phyloP scores from a whole-genome alignment of 2,329 filamentous ascomycete genomes.

The Cladosporium sphaerospermum region DNA sequence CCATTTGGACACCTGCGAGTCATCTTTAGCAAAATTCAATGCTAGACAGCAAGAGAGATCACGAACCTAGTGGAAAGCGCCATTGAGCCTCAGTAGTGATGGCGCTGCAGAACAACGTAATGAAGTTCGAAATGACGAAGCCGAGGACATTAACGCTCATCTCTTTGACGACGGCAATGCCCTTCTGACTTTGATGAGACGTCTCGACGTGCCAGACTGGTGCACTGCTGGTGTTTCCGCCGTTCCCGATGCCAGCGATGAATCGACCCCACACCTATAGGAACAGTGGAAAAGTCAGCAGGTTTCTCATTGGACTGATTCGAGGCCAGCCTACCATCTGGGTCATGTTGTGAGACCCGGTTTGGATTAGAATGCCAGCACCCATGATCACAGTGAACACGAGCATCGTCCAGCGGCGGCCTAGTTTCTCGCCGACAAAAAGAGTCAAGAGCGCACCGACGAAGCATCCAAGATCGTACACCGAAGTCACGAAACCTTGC shows the following conservation, averaged over 20 bases:
- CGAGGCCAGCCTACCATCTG: slow-evolving; percentile 22
- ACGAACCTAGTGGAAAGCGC: slow-evolving; percentile 17
- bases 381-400: slow-evolving; percentile 31
- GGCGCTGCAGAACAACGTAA: slow-evolving; percentile 20
- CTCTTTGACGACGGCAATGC: slow-evolving; percentile 19
- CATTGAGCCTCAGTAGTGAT: slow-evolving; percentile 18
- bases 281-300: neutral
- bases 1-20: slow-evolving; percentile 17
- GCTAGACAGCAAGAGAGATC: neutral
- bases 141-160: slow-evolving; percentile 21
- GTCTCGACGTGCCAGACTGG: slow-evolving; percentile 36
- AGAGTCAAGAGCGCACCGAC: slow-evolving; percentile 23
- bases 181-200: slow-evolving; percentile 16
- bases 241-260: slow-evolving; percentile 34
- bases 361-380: slow-evolving; percentile 33
- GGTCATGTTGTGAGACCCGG: slow-evolving; percentile 31
- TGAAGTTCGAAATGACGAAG: slow-evolving; percentile 18
- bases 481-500: slow-evolving; percentile 14
- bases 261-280: slow-evolving; percentile 31
- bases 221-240: slow-evolving; percentile 32
- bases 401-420: slow-evolving; percentile 24
- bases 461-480: slow-evolving; percentile 23
- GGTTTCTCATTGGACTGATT: neutral
- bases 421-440: slow-evolving; percentile 24
- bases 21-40: neutral